Percentiles rank a stretch among this genome's conserved stretches.
Conservation (phyloP, 257 asterid genomes). For the Fraxinus anomala region DNA sequence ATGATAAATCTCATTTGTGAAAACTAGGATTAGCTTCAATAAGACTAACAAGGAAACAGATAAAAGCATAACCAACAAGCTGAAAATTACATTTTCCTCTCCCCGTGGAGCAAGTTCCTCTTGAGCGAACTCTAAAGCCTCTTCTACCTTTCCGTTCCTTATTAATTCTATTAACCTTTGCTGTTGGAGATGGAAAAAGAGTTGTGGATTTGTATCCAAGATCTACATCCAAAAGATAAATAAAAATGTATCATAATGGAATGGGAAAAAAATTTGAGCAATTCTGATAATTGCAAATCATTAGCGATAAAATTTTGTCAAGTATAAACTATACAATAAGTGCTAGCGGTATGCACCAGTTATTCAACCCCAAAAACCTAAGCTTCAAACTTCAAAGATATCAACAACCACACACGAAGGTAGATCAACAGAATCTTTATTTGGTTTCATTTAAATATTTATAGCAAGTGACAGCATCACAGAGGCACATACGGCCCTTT, state of each 20-base stretch:
- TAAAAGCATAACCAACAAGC: neutral
- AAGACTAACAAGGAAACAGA: neutral
- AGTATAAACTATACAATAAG: neutral
- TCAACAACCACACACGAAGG: neutral
- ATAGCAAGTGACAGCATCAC: neutral
- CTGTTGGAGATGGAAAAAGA: constrained; percentile 88
- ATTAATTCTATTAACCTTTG: constrained; percentile 84
- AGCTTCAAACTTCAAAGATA: neutral
- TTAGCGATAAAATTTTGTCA: neutral
- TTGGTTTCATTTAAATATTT: neutral
- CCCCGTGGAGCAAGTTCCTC: constrained; percentile 96
- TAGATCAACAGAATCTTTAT: neutral
- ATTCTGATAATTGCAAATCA: neutral
- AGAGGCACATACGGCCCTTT: neutral
- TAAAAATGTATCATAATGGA: neutral
- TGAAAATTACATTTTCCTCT: constrained; percentile 72
- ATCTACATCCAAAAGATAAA: constrained; percentile 55
- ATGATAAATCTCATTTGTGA: neutral
- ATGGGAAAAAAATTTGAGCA: neutral
- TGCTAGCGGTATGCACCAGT: neutral
- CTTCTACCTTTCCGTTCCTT: constrained; percentile 68
- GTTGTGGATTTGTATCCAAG: constrained; percentile 82
- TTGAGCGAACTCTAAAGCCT: constrained; percentile 90
- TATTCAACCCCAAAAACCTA: neutral
- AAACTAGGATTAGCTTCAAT: neutral